Conservation (phyloP, 2,329 filamentous ascomycete genomes). For the Parascedosporium putredinis region DNA sequence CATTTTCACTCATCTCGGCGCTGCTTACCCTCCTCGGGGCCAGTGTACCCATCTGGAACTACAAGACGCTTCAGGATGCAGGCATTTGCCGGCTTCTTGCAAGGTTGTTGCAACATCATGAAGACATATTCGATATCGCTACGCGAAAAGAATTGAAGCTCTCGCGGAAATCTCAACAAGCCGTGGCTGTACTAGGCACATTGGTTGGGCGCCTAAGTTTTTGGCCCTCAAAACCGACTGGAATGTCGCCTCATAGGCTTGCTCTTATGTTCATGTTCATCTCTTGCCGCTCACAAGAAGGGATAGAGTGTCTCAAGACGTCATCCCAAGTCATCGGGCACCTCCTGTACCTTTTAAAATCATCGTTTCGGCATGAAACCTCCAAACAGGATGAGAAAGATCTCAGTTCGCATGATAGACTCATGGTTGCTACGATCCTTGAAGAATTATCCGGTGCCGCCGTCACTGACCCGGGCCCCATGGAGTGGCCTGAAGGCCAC, state of each 20-base stretch:
- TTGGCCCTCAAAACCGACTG: constrained; percentile 46
- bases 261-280: constrained; percentile 30
- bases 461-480: constrained; percentile 29
- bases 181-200: constrained; percentile 43
- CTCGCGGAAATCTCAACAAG: constrained; percentile 51
- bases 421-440: constrained; percentile 33
- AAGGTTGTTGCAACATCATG: constrained; percentile 39
- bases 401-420: constrained; percentile 10
- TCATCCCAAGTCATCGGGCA: constrained; percentile 11
- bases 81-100: constrained; percentile 44
- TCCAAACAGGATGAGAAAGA: constrained; percentile 9
- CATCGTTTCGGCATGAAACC: not conserved
- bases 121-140: constrained; percentile 50
- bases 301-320: constrained; percentile 8
- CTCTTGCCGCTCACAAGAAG: constrained; percentile 10
- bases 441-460: constrained; percentile 42
- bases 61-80: constrained; percentile 45
- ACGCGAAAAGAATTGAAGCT: constrained; percentile 59
- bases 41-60: constrained; percentile 48
- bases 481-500: constrained; percentile 37
- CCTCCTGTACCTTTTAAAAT: constrained; percentile 13
- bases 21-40: constrained; percentile 51
- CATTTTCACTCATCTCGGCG: constrained; percentile 54
- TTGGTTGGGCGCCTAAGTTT: constrained; percentile 41
- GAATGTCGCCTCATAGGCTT: constrained; percentile 52